Conservation (phyloP, 2,329 filamentous ascomycete species). For the Cladosporium sp. region DNA sequence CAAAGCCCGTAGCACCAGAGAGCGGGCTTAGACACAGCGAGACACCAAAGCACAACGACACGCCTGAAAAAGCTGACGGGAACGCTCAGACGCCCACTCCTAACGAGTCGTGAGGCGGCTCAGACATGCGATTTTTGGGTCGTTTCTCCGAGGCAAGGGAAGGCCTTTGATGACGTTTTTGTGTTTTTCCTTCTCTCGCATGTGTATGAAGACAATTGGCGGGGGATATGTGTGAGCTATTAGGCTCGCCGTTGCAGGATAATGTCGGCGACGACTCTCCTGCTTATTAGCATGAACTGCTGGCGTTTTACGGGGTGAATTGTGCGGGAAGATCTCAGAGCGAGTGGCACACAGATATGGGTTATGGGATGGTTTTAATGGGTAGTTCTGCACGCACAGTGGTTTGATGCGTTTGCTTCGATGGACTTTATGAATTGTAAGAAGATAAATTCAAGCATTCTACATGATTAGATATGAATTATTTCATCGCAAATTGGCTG, state of each 20-base stretch:
- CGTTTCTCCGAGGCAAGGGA: conserved; percentile 31
- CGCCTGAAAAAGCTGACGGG: conserved; percentile 22
- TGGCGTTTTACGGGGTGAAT: conserved; percentile 2
- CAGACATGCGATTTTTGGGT: conserved; percentile 32
- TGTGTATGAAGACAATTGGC: background rate
- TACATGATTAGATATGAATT: background rate
- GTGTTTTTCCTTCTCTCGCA: background rate
- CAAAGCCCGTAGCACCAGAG: conserved; percentile 28
- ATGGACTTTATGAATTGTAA: background rate
- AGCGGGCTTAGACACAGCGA: conserved; percentile 26
- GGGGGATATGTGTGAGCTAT: background rate
- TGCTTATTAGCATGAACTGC: background rate
- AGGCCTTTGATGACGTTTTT: conserved; percentile 21
- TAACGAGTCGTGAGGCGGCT: conserved; percentile 22
- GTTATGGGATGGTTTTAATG: background rate
- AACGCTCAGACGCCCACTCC: conserved; percentile 29
- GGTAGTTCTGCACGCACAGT: background rate
- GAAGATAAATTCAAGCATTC: background rate
- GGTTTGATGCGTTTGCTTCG: conserved; percentile 1
- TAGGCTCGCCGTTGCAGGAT: background rate
- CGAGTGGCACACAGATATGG: conserved; percentile 15
- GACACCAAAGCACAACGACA: conserved; percentile 22
- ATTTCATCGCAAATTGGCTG: background rate
- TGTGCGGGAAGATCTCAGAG: conserved; percentile 13
- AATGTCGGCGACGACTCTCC: background rate